Evolutionary conservation across 2,329 filamentous ascomycete species (phyloP), one percentile per base, ranked within the genome.

Genomic region (Pyricularia pennisetigena): DNA sequence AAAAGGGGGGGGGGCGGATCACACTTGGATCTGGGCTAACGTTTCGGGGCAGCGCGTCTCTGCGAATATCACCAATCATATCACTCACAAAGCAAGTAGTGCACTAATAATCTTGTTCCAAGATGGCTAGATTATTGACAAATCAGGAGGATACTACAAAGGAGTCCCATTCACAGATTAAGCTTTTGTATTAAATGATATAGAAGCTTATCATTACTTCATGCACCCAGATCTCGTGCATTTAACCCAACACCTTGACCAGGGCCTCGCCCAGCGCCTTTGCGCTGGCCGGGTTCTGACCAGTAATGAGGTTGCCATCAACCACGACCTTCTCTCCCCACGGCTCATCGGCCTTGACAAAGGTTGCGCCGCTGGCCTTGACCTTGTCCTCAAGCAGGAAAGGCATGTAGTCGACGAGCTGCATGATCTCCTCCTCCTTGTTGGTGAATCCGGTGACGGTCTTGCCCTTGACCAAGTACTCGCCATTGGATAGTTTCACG

Each of bases 361-460:
- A 90, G 65, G 79, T 80, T 24, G 81, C 88, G 7, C 85, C 82
- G 26, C 77, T 82, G 73, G 82, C 74, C 7, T 79, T 75, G 68
- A 87, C 74, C 75, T 83, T 81, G 70, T 85, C 83, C 75, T 86
- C 86, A 62, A 91, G 83, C 76, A 83, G 75, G 76, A 90, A 91
- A 0, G 86, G 86, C 79, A 88, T 80, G 3, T 69, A 76, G 35
- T 76, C 70, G 41, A 73, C 78, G 69, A 81, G 72, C 62, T 75
- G 78, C 9, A 78, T 77, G 64, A 76, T 76, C 67, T 80, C 81
- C 78, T 88, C 85, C 78, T 89, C 86, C 0, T 70, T 77, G 72
- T 88, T 86, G 49, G 81, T 83, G 74, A 88, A 87, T 10, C 85
- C 88, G 0, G 87, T 89, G 28, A 87, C 85, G 64, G 82, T 78